phyloP scores from a whole-genome alignment of 169 alveolate genomes.

The Plasmodium cynomolgi region DNA sequence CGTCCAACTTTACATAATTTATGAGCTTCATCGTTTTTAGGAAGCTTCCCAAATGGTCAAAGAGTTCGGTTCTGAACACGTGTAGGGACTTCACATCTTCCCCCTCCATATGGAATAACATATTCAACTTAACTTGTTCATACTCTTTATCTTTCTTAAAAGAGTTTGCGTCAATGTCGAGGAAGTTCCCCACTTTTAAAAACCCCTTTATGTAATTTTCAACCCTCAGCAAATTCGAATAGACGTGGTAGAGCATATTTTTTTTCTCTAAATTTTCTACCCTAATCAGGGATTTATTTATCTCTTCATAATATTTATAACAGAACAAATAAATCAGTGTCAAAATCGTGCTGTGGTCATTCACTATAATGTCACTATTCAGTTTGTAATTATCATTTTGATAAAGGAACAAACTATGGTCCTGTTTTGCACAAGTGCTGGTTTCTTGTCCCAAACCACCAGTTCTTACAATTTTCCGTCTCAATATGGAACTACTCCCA shows the following conservation, averaged over 20 bases:
- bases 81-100: conserved; percentile 12
- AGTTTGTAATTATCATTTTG: conserved; percentile 40
- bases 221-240: conserved; percentile 5
- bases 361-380: conserved; percentile 69
- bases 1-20: conserved; percentile 67
- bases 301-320: conserved; percentile 61
- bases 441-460: neutral
- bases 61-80: conserved; percentile 27
- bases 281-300: conserved; percentile 12
- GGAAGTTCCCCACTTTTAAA: conserved; percentile 24
- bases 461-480: neutral
- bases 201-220: conserved; percentile 46
- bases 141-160: neutral
- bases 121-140: conserved; percentile 1
- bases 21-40: conserved; percentile 67
- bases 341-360: conserved; percentile 48
- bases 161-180: conserved; percentile 21
- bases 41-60: conserved; percentile 16
- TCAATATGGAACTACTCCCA: neutral
- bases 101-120: neutral
- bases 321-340: conserved; percentile 44
- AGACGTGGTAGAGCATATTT: conserved; percentile 35
- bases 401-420: conserved; percentile 28
- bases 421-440: neutral
- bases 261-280: conserved; percentile 60